Evolutionary conservation across 495 filamentous ascomycete species (phyloP).

Genomic region (Thozetella sp.): DNA sequence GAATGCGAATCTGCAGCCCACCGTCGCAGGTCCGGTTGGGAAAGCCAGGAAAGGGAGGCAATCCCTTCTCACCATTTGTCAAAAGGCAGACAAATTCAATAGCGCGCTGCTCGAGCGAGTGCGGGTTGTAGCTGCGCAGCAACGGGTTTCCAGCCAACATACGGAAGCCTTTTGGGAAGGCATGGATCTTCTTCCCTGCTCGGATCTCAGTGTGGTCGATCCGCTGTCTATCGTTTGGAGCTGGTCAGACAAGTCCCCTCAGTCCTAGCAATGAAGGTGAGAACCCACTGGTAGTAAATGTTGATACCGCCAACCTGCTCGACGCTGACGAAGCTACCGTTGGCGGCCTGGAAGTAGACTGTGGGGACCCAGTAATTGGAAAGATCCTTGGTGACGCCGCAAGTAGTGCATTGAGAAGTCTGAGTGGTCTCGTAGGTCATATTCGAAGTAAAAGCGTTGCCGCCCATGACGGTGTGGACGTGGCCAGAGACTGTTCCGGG

Average conservation of each 20-base stretch:
- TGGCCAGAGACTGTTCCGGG: conserved; percentile 61
- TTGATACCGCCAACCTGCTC: conserved; percentile 51
- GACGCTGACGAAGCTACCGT: conserved; percentile 63
- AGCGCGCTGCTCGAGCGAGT: conserved; percentile 35
- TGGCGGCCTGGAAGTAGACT: conserved; percentile 66
- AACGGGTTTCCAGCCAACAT: conserved; percentile 66
- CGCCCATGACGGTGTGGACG: conserved; percentile 70
- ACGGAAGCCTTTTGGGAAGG: conserved; percentile 66
- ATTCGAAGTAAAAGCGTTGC: conserved; percentile 61
- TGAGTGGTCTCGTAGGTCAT: conserved; percentile 59
- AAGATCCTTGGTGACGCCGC: conserved; percentile 61
- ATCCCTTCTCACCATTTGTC: conserved; percentile 32
- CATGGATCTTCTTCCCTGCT: conserved; percentile 46
- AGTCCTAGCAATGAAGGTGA: too few species aligned
- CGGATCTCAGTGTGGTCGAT: conserved; percentile 30
- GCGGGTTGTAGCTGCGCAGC: conserved; percentile 40
- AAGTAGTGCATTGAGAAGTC: conserved; percentile 63
- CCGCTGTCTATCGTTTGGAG: conserved; percentile 39
- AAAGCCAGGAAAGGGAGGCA: conserved; percentile 25
- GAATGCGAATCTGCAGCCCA: conserved; percentile 68
- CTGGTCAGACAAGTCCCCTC: too few species aligned
- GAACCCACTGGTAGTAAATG: conserved; percentile 15
- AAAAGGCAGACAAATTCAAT: conserved; percentile 51
- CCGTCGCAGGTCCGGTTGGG: conserved; percentile 59
- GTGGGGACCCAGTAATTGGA: conserved; percentile 76